Evolutionary conservation across 2,329 filamentous ascomycete species (phyloP).

Genomic region (Fusarium sp.): DNA sequence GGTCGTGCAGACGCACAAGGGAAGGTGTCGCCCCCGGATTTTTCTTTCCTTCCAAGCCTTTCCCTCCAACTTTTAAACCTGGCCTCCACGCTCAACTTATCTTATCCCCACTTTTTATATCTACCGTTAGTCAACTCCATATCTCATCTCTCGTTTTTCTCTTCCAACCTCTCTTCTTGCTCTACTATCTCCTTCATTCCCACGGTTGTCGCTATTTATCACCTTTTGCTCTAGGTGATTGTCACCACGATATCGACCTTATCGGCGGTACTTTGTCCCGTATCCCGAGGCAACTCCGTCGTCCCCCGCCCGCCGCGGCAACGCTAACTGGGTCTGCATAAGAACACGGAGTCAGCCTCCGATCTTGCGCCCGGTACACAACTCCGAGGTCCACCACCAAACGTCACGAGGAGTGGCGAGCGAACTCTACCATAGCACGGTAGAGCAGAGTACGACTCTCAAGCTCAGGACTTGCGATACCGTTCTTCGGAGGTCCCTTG

Average conservation of each 20-base stretch:
- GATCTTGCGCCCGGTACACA: constrained; percentile 38
- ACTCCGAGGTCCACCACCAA: constrained; percentile 37
- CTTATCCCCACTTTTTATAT: constrained; percentile 30
- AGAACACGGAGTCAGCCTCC: constrained; percentile 38
- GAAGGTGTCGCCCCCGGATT: constrained; percentile 42
- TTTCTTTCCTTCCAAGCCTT: constrained; percentile 37
- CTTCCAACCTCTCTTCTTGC: constrained; percentile 12
- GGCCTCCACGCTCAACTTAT: constrained; percentile 10
- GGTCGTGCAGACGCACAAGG: too few relatives aligned
- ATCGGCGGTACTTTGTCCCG: constrained; percentile 19
- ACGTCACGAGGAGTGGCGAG: constrained; percentile 33
- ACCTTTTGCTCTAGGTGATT: not conserved
- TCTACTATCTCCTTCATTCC: constrained; percentile 14
- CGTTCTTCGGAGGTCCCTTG: constrained; percentile 18
- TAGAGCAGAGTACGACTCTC: constrained; percentile 3
- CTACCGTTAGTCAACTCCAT: constrained; percentile 30
- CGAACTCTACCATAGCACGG: constrained; percentile 12
- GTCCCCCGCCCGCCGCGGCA: constrained; percentile 32
- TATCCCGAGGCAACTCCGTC: constrained; percentile 40
- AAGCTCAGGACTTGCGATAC: constrained; percentile 24
- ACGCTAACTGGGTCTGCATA: constrained; percentile 41
- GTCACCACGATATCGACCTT: not conserved
- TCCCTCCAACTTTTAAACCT: constrained; percentile 14
- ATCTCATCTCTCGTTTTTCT: constrained; percentile 27
- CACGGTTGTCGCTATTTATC: constrained; percentile 11